Evolutionary conservation across 139 green algal genomes (phyloP).

Genomic region (Chlorella sp.): DNA sequence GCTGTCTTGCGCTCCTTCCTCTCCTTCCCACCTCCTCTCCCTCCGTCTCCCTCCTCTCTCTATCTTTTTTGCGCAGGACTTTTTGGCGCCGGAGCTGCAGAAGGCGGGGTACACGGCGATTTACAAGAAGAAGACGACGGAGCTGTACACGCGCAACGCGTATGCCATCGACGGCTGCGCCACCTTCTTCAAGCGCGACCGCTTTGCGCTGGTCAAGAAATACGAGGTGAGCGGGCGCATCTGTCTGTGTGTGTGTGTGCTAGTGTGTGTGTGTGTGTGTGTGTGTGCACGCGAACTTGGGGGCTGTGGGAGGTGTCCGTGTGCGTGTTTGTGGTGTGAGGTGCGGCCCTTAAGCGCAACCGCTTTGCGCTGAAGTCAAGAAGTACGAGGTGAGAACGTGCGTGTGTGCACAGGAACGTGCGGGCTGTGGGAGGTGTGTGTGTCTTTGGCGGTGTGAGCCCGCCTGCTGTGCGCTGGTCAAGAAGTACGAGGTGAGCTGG

Average conservation of each 20-base stretch:
- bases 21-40: background rate
- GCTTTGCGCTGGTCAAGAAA: conserved; percentile 98
- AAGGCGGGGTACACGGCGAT: conserved; percentile 93
- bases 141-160: conserved; percentile 82
- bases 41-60: background rate
- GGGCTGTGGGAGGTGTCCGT: too few relatives aligned
- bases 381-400: conserved; percentile 87
- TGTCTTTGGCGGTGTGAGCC: too few relatives aligned
- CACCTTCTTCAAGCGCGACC: conserved; percentile 93
- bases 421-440: too few relatives aligned
- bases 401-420: too few relatives aligned
- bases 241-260: too few relatives aligned
- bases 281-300: too few relatives aligned
- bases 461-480: too few relatives aligned
- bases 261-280: conserved; percentile 81
- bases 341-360: too few relatives aligned
- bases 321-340: too few relatives aligned
- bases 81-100: conserved; percentile 78
- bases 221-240: conserved; percentile 77
- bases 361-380: too few relatives aligned
- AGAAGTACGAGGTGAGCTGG: conserved; percentile 86
- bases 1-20: conserved; percentile 55
- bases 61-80: too few relatives aligned
- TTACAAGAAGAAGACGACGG: conserved; percentile 99
- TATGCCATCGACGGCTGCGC: conserved; percentile 98